phyloP scores from a whole-genome alignment of 2,329 filamentous ascomycete genomes.

The Alternaria hordeiaustralica region DNA sequence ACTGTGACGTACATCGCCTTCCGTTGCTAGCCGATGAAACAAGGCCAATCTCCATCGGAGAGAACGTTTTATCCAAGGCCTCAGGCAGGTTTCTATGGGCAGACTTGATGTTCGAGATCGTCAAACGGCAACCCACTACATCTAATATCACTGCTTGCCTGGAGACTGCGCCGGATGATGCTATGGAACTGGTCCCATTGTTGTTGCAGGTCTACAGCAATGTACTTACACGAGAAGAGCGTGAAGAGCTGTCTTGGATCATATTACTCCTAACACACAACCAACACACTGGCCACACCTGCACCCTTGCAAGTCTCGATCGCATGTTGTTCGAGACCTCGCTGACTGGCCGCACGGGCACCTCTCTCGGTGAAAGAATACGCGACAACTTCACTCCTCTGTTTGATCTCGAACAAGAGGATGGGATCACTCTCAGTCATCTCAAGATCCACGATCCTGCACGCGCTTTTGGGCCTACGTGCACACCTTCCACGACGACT shows the following conservation, averaged over 20 bases:
- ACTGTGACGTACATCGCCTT: background rate
- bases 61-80: background rate
- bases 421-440: background rate
- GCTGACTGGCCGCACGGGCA: background rate
- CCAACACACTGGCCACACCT: background rate
- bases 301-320: background rate
- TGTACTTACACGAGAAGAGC: background rate
- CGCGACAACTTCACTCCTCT: background rate
- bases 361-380: background rate
- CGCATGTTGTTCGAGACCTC: background rate
- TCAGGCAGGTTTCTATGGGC: background rate
- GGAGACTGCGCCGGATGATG: background rate
- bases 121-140: background rate
- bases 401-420: background rate
- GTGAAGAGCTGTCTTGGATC: background rate
- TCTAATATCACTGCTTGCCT: background rate
- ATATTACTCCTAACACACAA: background rate
- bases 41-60: background rate
- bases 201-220: constrained; percentile 1
- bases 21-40: background rate
- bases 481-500: background rate
- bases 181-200: background rate
- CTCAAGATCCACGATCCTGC: background rate
- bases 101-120: background rate
- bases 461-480: background rate